These are phyloP conservation scores for Russula abietina DNA, from an alignment of 768 basidiomycete species.

Conservation along the genomic window DNA sequence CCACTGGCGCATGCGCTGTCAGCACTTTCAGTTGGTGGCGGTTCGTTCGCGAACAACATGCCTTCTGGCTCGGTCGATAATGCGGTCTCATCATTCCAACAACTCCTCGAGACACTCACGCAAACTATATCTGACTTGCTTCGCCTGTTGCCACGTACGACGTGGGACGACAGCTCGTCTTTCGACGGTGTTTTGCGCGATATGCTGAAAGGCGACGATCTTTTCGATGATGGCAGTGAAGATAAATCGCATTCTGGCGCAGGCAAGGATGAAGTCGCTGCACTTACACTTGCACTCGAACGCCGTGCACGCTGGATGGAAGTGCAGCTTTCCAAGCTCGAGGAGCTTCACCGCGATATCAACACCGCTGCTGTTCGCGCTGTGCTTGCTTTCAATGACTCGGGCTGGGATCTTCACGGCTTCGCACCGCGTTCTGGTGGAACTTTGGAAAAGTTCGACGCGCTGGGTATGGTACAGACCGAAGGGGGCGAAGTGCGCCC, in stretches of 20 bases:
- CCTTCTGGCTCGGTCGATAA: constrained; percentile 87
- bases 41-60: constrained; percentile 77
- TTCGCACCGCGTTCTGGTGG: constrained; percentile 68
- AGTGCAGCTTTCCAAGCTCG: constrained; percentile 80
- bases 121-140: constrained; percentile 86
- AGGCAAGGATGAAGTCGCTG: constrained; percentile 75
- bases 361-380: constrained; percentile 83
- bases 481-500: constrained; percentile 37
- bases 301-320: constrained; percentile 94
- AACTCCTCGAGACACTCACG: constrained; percentile 79
- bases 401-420: constrained; percentile 69
- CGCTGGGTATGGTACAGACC: constrained; percentile 47
- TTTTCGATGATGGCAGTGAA: constrained; percentile 66
- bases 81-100: constrained; percentile 85
- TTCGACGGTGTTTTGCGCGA: constrained; percentile 82
- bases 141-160: constrained; percentile 78
- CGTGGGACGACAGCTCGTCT: constrained; percentile 87
- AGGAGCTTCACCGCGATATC: constrained; percentile 85
- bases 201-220: constrained; percentile 85
- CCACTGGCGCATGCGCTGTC: constrained; percentile 83
- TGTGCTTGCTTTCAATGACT: constrained; percentile 77
- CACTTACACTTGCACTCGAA: constrained; percentile 75
- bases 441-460: constrained; percentile 62
- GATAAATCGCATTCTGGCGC: constrained; percentile 51
- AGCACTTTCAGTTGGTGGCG: constrained; percentile 78